Evolutionary conservation across 768 basidiomycete genomes (phyloP).

Genomic region (Cytidiella melzeri): DNA sequence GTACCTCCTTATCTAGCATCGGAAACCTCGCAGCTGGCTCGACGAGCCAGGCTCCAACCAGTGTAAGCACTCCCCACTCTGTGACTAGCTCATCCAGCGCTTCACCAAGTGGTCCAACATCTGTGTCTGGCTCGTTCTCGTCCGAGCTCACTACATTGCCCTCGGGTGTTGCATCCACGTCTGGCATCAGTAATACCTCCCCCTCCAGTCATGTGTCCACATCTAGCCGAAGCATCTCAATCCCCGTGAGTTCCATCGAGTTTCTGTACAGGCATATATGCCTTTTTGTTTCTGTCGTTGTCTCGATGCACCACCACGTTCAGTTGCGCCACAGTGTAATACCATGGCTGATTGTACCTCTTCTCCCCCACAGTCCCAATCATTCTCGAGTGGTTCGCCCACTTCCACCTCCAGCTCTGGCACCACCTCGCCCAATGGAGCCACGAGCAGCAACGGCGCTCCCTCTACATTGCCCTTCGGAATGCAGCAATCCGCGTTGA

Average conservation of each 20-base stretch:
- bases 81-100: neutral
- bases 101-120: neutral
- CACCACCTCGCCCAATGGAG: slow-evolving; percentile 1
- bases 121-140: neutral
- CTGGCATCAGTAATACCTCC: too few relatives aligned
- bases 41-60: too few relatives aligned
- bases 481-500: neutral
- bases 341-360: neutral
- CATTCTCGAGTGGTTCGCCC: neutral
- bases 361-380: neutral
- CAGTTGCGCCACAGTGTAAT: too few relatives aligned
- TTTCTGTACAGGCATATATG: neutral
- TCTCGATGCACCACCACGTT: neutral
- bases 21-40: slow-evolving; percentile 37
- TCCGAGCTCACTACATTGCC: neutral
- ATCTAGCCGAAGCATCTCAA: neutral
- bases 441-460: neutral
- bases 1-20: slow-evolving; percentile 46
- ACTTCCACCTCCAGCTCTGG: slow-evolving; percentile 1
- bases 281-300: neutral
- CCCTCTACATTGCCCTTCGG: neutral
- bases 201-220: neutral
- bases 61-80: too few relatives aligned
- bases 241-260: neutral
- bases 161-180: neutral